A percentile compares a stretch with the other conserved stretches of the same genome.
Evolutionary conservation across 164 flowering plant species (phyloP).

Genomic region (Buxus sempervirens): DNA sequence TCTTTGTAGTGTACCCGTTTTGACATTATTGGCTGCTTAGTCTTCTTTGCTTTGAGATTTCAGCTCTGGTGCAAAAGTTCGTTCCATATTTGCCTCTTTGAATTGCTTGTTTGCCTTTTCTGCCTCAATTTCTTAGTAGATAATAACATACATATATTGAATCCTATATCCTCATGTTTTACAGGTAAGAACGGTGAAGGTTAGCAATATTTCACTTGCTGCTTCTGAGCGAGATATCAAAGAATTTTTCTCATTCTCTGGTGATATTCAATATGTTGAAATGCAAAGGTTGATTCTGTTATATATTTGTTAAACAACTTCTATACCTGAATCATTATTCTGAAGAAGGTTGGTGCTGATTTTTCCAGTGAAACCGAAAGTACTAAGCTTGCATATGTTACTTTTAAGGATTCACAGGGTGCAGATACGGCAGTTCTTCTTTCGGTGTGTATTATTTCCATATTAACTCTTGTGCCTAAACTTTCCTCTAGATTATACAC

Average conservation of each 20-base stretch:
- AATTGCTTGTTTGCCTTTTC: background rate
- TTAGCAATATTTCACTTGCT: slow-evolving; percentile 57
- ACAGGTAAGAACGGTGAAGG: slow-evolving; percentile 65
- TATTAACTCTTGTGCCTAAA: background rate
- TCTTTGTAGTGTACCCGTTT: background rate
- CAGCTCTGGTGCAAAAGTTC: too few species aligned
- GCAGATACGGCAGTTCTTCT: slow-evolving; percentile 73
- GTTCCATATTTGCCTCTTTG: too few species aligned
- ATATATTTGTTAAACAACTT: background rate
- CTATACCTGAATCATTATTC: background rate
- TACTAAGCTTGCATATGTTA: slow-evolving; percentile 64
- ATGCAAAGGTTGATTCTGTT: slow-evolving; percentile 47
- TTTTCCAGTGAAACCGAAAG: slow-evolving; percentile 48
- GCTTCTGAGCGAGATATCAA: slow-evolving; percentile 50
- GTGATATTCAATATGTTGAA: slow-evolving; percentile 63
- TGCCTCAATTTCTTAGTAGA: background rate
- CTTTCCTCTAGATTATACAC: background rate
- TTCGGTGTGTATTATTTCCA: slow-evolving; percentile 34
- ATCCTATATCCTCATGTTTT: background rate
- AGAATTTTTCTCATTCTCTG: slow-evolving; percentile 79
- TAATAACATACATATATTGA: too few species aligned
- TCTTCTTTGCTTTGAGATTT: background rate
- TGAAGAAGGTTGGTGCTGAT: slow-evolving; percentile 1
- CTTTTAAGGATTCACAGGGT: slow-evolving; percentile 76
- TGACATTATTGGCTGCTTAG: background rate